Evolutionary conservation across 768 basidiomycete genomes (phyloP).

Genomic region (Boletus reticuloceps): DNA sequence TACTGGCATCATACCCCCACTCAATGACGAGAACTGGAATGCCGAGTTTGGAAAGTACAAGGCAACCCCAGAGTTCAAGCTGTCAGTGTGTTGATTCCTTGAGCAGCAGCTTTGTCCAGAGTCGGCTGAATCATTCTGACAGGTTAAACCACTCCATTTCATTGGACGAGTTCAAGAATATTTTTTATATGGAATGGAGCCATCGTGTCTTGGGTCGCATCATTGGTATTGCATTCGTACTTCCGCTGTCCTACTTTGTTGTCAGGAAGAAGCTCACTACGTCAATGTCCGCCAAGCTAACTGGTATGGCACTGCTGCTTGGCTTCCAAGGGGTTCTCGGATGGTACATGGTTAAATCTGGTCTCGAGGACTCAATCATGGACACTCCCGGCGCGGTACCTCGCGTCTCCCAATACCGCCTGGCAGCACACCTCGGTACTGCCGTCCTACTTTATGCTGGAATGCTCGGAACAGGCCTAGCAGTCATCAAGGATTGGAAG

Average conservation of each 20-base stretch:
- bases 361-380: conserved; percentile 80
- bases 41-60: conserved; percentile 93
- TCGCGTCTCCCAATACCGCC: conserved; percentile 93
- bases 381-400: conserved; percentile 82
- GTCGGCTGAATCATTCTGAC: conserved; percentile 1
- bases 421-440: conserved; percentile 91
- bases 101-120: background rate
- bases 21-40: conserved; percentile 74
- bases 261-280: conserved; percentile 65
- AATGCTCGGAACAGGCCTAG: conserved; percentile 83
- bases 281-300: conserved; percentile 59
- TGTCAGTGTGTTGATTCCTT: conserved; percentile 52
- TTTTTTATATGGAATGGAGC: conserved; percentile 98
- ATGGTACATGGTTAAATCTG: conserved; percentile 99
- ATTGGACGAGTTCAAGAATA: conserved; percentile 89
- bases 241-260: conserved; percentile 81
- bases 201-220: conserved; percentile 92
- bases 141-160: conserved; percentile 90
- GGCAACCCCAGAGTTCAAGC: conserved; percentile 90
- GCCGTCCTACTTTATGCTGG: conserved; percentile 90
- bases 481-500: conserved; percentile 76
- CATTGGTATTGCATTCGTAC: conserved; percentile 79
- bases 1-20: conserved; percentile 83
- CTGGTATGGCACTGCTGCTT: conserved; percentile 74
- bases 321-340: conserved; percentile 91